Evolutionary conservation across 805 yeast species (phyloP).

Genomic region (Kregervanrija delftensis): DNA sequence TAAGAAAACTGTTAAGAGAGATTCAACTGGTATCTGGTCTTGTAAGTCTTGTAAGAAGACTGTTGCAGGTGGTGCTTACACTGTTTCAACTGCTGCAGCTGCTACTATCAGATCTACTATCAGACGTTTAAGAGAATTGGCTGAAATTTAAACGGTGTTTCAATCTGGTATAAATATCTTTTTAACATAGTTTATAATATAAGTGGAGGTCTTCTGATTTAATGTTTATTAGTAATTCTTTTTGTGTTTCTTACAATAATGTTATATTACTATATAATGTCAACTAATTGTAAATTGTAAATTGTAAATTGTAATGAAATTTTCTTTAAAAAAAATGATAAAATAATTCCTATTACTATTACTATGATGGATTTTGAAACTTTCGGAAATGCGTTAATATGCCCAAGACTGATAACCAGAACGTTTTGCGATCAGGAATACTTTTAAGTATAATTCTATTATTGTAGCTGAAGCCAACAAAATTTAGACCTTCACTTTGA

Average conservation of each 20-base stretch:
- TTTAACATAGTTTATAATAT: constrained; percentile 4
- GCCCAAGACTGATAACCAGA: no score
- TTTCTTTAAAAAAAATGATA: no score
- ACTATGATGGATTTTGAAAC: no score
- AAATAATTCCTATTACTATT: no score
- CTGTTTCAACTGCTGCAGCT: constrained; percentile 99
- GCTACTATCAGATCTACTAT: constrained; percentile 99
- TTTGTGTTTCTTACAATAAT: constrained; percentile 6
- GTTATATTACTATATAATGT: not conserved
- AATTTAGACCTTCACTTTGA: no score
- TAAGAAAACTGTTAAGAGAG: constrained; percentile 96
- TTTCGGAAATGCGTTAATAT: no score
- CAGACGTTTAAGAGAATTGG: constrained; percentile 99
- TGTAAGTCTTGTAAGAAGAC: constrained; percentile 94
- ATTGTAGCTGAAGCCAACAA: no score
- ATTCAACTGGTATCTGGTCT: constrained; percentile 98
- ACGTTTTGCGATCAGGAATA: no score
- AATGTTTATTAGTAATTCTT: not conserved
- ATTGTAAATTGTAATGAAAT: no score
- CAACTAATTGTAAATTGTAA: no score
- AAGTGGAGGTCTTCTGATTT: not conserved
- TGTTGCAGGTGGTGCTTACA: constrained; percentile 99
- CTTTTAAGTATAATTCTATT: no score
- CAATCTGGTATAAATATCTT: constrained; percentile 1
- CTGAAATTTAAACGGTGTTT: constrained; percentile 77